phyloP scores from a whole-genome alignment of 2,329 filamentous ascomycete genomes.

The Dissoconium aciculare region DNA sequence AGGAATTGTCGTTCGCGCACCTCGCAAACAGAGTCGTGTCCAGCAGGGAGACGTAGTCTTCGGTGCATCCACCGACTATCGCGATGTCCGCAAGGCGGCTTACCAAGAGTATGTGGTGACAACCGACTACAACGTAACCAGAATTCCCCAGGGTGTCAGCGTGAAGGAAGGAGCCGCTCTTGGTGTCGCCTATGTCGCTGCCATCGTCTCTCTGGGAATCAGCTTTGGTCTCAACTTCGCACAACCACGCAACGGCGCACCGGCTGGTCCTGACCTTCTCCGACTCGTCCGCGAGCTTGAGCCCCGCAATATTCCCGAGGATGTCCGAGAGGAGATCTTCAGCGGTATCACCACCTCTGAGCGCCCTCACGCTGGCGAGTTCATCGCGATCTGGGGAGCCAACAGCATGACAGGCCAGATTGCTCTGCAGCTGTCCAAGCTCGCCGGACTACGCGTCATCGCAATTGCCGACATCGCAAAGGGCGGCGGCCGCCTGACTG shows the following conservation, averaged over 20 bases:
- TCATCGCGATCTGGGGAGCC: constrained; percentile 62
- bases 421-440: constrained; percentile 51
- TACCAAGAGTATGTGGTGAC: constrained; percentile 57
- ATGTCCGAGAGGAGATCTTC: constrained; percentile 51
- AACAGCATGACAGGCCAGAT: constrained; percentile 57
- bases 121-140: constrained; percentile 48
- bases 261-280: constrained; percentile 45
- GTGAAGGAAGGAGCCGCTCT: constrained; percentile 45
- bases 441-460: constrained; percentile 50
- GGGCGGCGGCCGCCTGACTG: constrained; percentile 45
- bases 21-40: constrained; percentile 33
- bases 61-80: constrained; percentile 60
- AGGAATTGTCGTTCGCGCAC: constrained; percentile 43
- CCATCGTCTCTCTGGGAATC: constrained; percentile 50
- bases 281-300: constrained; percentile 35
- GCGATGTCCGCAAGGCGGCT: constrained; percentile 55
- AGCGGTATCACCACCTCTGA: constrained; percentile 38
- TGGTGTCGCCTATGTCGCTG: constrained; percentile 58
- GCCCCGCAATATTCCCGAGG: constrained; percentile 38
- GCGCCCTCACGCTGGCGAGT: constrained; percentile 46
- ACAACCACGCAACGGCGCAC: constrained; percentile 18
- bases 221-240: constrained; percentile 55
- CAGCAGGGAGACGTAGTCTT: constrained; percentile 43
- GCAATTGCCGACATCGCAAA: constrained; percentile 52
- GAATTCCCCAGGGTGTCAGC: constrained; percentile 41